Base-by-base conservation (phyloP, 2,329 filamentous ascomycete genomes). In the Calonectria naviculata region DNA sequence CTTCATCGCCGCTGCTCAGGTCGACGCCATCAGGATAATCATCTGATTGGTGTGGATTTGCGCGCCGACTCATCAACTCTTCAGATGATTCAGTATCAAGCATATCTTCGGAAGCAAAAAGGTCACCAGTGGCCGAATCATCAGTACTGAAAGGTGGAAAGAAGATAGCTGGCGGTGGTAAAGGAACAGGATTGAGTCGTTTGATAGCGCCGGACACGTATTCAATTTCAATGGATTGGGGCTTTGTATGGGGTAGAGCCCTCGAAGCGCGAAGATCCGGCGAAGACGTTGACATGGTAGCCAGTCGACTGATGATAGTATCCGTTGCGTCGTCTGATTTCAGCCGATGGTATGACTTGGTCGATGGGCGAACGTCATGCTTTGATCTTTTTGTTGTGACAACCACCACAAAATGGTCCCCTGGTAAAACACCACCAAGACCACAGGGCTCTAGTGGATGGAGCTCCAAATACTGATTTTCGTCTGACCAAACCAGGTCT, bases 321-420 rank as follows among this genome's bases (percentile, higher is more conserved):
- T 87, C 83, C 1, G 85, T 83, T 0, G 78, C 80, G 8, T 81
- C 81, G 5, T 79, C 80, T 1, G 78, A 77, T 13, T n/a, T 72
- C 5, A 74, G 65, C 21, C 63, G 65, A 17, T 62, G 69, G 19
- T 8, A 54, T 17, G 21, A 34, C 1, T 29, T 26, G 19, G 24
- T n/a, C 29, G 67, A 38, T 7, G 60, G 29, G 2, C 41, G 19
- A 15, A 29, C 47, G 15, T 82, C 78, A 15, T 75, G 72, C 29
- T 81, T 85, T 0, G 84, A 80, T 19, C 88, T 83, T 46, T 81
- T 84, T 0, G 89, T 90, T 3, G 84, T 84, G 3, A 92, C 89
- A 3, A 87, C 83, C 0, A 92, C 82, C 46, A 87, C 84, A 70
- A 93, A 92, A 72, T 92, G 90, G 72, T 93, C 91, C n/a, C 92